Percentiles rank a stretch among this genome's conserved stretches.
phyloP scores from a whole-genome alignment of 345 rosid species.

The Brassica rapa region DNA sequence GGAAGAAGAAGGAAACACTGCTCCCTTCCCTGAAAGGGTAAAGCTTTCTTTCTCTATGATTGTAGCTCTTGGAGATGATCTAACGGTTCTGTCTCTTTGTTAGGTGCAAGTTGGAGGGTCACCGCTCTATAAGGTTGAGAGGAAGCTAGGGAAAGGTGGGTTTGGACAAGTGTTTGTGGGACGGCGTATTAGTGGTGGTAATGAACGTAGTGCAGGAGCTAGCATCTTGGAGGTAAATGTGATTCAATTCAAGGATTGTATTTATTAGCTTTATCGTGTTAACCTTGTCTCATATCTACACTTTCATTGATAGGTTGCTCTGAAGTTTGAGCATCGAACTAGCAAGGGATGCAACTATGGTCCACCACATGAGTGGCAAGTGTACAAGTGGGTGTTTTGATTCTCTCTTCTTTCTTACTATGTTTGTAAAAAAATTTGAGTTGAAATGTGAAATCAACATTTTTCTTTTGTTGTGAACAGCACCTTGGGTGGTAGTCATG shows the following conservation, averaged over 20 bases:
- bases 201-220: slow-evolving; percentile 69
- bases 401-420: background rate
- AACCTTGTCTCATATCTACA: slow-evolving; percentile 10
- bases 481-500: slow-evolving; percentile 94
- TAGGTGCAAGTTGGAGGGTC: slow-evolving; percentile 98
- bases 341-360: slow-evolving; percentile 99
- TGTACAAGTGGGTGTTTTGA: slow-evolving; percentile 67
- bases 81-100: slow-evolving; percentile 7
- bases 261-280: background rate
- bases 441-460: slow-evolving; percentile 7
- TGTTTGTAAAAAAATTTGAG: slow-evolving; percentile 12
- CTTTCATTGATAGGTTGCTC: slow-evolving; percentile 67
- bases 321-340: slow-evolving; percentile 91
- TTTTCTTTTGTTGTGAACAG: slow-evolving; percentile 45
- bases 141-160: slow-evolving; percentile 95
- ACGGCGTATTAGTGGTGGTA: slow-evolving; percentile 70
- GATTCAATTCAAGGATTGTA: too few relatives aligned
- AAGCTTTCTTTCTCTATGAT: background rate
- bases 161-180: slow-evolving; percentile 99
- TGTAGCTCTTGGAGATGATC: background rate
- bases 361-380: slow-evolving; percentile 98
- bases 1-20: slow-evolving; percentile 90
- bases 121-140: slow-evolving; percentile 80
- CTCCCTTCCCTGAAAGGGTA: slow-evolving; percentile 91
- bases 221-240: slow-evolving; percentile 75